These are phyloP conservation scores for Stereocaulon alpinum DNA, from an alignment of 495 filamentous ascomycete species.

Conservation along the genomic window DNA sequence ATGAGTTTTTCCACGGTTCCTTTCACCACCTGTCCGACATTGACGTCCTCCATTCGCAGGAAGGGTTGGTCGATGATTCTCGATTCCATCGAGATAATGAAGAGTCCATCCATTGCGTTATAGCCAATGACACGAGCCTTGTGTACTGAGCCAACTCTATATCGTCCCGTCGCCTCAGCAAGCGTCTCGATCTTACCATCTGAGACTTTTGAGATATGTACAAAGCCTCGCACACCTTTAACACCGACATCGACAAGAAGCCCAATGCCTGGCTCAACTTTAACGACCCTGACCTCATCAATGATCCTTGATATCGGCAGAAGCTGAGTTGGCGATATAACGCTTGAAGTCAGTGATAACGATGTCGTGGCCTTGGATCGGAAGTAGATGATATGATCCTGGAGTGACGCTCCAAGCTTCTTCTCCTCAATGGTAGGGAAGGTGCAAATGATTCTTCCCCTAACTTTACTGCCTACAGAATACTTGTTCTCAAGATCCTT, in stretches of 20 bases:
- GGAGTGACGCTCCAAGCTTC: constrained; percentile 75
- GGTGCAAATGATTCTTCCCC: constrained; percentile 75
- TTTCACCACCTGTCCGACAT: constrained; percentile 68
- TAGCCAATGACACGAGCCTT: constrained; percentile 75
- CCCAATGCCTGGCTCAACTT: constrained; percentile 66
- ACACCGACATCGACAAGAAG: constrained; percentile 74
- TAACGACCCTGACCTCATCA: constrained; percentile 62
- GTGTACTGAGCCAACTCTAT: constrained; percentile 65
- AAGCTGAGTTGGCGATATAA: constrained; percentile 38
- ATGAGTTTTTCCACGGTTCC: constrained; percentile 79
- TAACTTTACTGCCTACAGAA: constrained; percentile 71
- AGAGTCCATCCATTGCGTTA: constrained; percentile 76
- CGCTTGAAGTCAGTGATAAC: constrained; percentile 25
- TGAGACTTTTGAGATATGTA: constrained; percentile 83
- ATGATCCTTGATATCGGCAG: constrained; percentile 68
- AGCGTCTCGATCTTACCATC: constrained; percentile 78
- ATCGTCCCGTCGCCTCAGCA: constrained; percentile 62
- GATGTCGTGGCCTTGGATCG: constrained; percentile 33
- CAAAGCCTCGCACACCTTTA: constrained; percentile 66
- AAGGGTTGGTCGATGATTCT: constrained; percentile 77
- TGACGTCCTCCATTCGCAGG: constrained; percentile 79
- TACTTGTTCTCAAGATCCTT: constrained; percentile 61
- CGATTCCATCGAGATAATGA: constrained; percentile 72
- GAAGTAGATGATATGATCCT: constrained; percentile 70
- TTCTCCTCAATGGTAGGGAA: constrained; percentile 67